Conservation (phyloP, 148 eudicot species). For the Vaccinium corymbosum region DNA sequence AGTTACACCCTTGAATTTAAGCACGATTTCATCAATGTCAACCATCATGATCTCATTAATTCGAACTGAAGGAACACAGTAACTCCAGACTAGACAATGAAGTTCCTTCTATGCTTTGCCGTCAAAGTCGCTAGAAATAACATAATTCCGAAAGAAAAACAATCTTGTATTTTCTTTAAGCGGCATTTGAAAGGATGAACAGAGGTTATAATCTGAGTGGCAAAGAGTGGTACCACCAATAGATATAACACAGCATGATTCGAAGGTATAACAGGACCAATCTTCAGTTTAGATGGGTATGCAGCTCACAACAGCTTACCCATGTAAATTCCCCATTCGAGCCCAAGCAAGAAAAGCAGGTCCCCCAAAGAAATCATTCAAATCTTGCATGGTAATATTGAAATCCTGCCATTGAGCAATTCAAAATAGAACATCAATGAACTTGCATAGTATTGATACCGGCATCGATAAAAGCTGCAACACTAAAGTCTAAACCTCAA, state of each 20-base stretch:
- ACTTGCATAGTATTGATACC: not conserved
- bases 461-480: not conserved
- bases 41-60: not conserved
- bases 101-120: not conserved
- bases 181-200: not conserved
- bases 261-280: not conserved
- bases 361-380: conserved; percentile 89
- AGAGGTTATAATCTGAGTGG: not conserved
- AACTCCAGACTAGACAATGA: not conserved
- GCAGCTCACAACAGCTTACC: conserved; percentile 36
- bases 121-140: not conserved
- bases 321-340: conserved; percentile 97
- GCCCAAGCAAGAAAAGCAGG: conserved; percentile 99
- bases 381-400: conserved; percentile 55
- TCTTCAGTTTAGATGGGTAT: not conserved
- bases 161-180: not conserved
- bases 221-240: not conserved
- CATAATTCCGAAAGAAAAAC: not conserved
- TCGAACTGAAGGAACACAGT: not conserved
- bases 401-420: conserved; percentile 52
- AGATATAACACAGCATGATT: not conserved
- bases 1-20: not conserved
- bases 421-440: conserved; percentile 3
- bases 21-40: not conserved
- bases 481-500: no score